phyloP scores from a whole-genome alignment of 83 land plant genomes.

The Thuja plicata region DNA sequence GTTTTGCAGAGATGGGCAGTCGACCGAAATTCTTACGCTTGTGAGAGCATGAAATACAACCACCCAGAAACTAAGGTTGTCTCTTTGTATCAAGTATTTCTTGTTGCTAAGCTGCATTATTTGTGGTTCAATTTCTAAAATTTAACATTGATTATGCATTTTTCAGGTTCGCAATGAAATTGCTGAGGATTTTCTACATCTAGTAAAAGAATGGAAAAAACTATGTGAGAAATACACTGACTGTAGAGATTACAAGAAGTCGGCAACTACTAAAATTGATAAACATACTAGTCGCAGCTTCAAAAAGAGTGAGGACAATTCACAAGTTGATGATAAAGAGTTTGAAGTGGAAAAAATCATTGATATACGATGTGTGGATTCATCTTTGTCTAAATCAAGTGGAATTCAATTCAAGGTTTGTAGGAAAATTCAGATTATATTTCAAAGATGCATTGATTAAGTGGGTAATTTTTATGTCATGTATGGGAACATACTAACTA shows the following conservation, averaged over 20 bases:
- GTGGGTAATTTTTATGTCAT: neutral
- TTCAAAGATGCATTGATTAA: neutral
- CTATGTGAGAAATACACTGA: constrained; percentile 48
- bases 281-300: too few species aligned
- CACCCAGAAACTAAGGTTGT: constrained; percentile 84
- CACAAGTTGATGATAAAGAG: constrained; percentile 31
- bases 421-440: neutral
- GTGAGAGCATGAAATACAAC: constrained; percentile 70
- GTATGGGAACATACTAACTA: neutral
- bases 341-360: constrained; percentile 70
- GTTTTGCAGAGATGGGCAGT: constrained; percentile 79
- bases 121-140: neutral
- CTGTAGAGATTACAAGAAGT: neutral
- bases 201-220: constrained; percentile 85
- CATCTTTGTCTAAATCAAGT: constrained; percentile 36
- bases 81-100: neutral
- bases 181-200: constrained; percentile 76
- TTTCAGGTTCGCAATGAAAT: constrained; percentile 82
- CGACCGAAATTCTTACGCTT: constrained; percentile 65
- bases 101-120: neutral
- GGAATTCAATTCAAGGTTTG: constrained; percentile 61
- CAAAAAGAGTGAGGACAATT: neutral
- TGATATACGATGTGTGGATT: constrained; percentile 66
- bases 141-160: neutral
- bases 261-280: neutral